Evolutionary conservation across 352 stramenopile species (phyloP), one percentile per base, ranked within the genome.

Genomic region (Globisporangium acanthophoron): DNA sequence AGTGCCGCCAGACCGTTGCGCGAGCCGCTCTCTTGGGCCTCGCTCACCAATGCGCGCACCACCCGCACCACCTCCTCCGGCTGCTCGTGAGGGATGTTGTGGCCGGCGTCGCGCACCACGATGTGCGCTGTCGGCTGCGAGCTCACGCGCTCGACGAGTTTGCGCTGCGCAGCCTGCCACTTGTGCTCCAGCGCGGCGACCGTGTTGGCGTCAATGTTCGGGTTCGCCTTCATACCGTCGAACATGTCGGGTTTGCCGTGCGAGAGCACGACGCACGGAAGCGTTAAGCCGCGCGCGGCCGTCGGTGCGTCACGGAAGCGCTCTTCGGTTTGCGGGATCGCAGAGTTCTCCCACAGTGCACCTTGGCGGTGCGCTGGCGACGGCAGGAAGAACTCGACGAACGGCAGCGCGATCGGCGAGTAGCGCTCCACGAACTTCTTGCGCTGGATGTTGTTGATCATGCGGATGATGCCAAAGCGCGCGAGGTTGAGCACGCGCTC

Each of bases 1-100:
- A 61, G 40, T 31, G 55, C 53, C 43, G 41, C 31, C 21, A 64
- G 58, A 3, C 58, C 58, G 15, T 64, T 44, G 9, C 21, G 35
- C 21, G 52, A 58, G 43, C 58, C 51, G 21, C 40, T 44, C 18
- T 59, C 46, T 5, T 70, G 37, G 7, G 61, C 40, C 20, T 73
- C 69, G 15, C 61, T 58, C 33, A 90, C 66, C 20, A 92, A 66
- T n/a, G 75, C 76, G 20, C 71, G 80, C 58, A 92, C 70, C 35
- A 74, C 76, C 5, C 71, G 71, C 45, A 65, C 67, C 52, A 90
- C 59, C 12, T 76, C 77, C 44, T 90, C 76, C 0, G 82, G 80
- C 15, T 88, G 72, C 37, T 92, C 82, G 39, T 92, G 82, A 43
- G 84, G 78, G 52, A 92, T 90, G 55, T 69, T 81, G 54, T 88